phyloP scores from a whole-genome alignment of 2,329 filamentous ascomycete genomes.

The Colletotrichum sublineola region DNA sequence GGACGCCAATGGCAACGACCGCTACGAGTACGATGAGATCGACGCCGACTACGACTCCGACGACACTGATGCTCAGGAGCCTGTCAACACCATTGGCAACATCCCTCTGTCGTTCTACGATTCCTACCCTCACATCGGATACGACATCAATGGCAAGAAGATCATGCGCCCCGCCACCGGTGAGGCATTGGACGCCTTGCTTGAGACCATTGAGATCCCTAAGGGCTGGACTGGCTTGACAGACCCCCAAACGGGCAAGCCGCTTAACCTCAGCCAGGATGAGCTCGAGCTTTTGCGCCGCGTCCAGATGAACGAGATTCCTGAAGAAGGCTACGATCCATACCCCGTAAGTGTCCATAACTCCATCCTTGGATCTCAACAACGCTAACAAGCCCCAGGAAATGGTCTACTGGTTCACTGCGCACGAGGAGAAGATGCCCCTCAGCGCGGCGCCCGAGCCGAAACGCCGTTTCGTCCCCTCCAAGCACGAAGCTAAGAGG shows the following conservation, averaged over 20 bases:
- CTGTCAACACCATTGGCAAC: slow-evolving; percentile 92
- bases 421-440: slow-evolving; percentile 92
- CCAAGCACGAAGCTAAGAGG: slow-evolving; percentile 95
- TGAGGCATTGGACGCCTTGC: slow-evolving; percentile 89
- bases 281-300: slow-evolving; percentile 90
- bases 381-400: slow-evolving; percentile 63
- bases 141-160: slow-evolving; percentile 98
- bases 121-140: slow-evolving; percentile 97
- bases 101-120: slow-evolving; percentile 97
- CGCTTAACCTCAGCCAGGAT: slow-evolving; percentile 86
- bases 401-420: slow-evolving; percentile 93
- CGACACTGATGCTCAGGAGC: slow-evolving; percentile 85
- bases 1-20: slow-evolving; percentile 90
- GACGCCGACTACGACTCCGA: slow-evolving; percentile 97
- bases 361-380: slow-evolving; percentile 4
- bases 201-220: slow-evolving; percentile 96
- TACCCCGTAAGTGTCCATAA: slow-evolving; percentile 75
- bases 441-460: slow-evolving; percentile 94
- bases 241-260: slow-evolving; percentile 93
- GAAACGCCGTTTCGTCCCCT: slow-evolving; percentile 94
- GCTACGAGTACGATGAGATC: slow-evolving; percentile 94
- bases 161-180: slow-evolving; percentile 96
- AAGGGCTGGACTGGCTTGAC: slow-evolving; percentile 98
- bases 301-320: slow-evolving; percentile 89
- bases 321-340: slow-evolving; percentile 90